Percentiles rank a stretch among this genome's conserved stretches.
phyloP scores from a whole-genome alignment of 495 filamentous ascomycete species.

The Arthonia radiata region DNA sequence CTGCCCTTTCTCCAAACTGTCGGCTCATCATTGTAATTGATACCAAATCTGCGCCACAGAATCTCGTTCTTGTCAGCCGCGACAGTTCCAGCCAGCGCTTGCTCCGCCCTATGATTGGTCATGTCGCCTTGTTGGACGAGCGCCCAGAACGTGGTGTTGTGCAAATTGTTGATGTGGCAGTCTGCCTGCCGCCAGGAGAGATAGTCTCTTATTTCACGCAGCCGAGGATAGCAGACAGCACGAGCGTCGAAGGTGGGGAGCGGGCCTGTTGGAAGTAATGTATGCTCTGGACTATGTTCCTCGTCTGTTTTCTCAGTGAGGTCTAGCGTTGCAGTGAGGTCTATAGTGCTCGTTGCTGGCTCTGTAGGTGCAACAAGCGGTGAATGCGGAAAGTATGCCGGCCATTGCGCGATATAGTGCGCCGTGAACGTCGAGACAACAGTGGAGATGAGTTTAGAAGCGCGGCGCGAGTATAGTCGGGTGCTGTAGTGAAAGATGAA shows the following conservation, averaged over 20 bases:
- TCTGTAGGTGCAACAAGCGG: conserved; percentile 45
- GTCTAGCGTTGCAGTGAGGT: too few relatives aligned
- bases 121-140: conserved; percentile 56
- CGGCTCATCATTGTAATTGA: conserved; percentile 92
- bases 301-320: too few relatives aligned
- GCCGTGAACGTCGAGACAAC: conserved; percentile 85
- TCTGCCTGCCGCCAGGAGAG: conserved; percentile 94
- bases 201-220: conserved; percentile 66
- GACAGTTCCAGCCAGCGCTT: conserved; percentile 52
- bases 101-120: conserved; percentile 51
- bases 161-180: conserved; percentile 95
- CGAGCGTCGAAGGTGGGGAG: conserved; percentile 80
- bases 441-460: conserved; percentile 72
- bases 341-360: too few relatives aligned
- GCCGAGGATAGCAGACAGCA: conserved; percentile 64
- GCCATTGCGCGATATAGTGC: conserved; percentile 67
- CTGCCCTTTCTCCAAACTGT: conserved; percentile 88
- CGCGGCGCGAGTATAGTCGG: conserved; percentile 63
- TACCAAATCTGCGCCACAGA: conserved; percentile 62
- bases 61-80: conserved; percentile 88
- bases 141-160: conserved; percentile 92
- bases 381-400: conserved; percentile 39
- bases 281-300: too few relatives aligned
- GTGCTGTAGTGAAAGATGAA: conserved; percentile 72
- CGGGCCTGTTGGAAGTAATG: too few relatives aligned